Base-by-base conservation (phyloP, 495 filamentous ascomycete genomes). In the Hyaloscypha variabilis region DNA sequence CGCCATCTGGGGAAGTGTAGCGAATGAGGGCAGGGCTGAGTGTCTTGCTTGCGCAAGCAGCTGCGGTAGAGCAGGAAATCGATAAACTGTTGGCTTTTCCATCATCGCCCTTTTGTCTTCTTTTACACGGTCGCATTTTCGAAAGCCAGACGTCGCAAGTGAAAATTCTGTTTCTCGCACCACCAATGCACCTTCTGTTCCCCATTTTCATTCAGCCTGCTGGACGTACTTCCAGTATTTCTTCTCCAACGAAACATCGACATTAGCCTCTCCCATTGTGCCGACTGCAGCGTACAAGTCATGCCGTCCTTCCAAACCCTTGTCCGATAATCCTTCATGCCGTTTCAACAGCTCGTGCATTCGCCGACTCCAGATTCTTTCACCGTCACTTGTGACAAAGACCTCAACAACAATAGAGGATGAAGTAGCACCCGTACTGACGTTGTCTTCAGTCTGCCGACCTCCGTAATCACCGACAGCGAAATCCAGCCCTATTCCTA, bases 351-450 rank as follows among this genome's bases (percentile, higher is more conserved):
- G 57, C 3, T 59, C 57, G 29, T 19, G 4, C 24, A 59, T 8
- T 17, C 23, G 25, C 30, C 30, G 19, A 39, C 30, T 46, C 30
- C 24, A 4, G 8, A 42, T 23, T 46, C 14, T 36, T 11, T 46
- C 29, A 8, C 57, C 57, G 29, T 59, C 57, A 13, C 57, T 59
- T 46, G 57, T 39, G 17, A 59, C 8, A 46, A 59, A 59, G 13
- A 59, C 29, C 30, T 59, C 29, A 17, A 59, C n/a, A 8, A n/a
- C 57, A 24, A 59, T 39, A 2, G 29, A 31, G 24, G 57, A 59
- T 26, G 34, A 21, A 19, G 57, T 23, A 19, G 8, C 54, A 30
- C 17, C 24, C 54, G 24, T 17, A n/a, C 6, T n/a, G 3, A 19
- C 26, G 6, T n/a, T 31, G 24, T 31, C 26, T 31, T 57, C 5